Percentiles rank a stretch among this genome's conserved stretches.
phyloP scores from a whole-genome alignment of 83 land plant genomes.

The Diphasiastrum complanatum region DNA sequence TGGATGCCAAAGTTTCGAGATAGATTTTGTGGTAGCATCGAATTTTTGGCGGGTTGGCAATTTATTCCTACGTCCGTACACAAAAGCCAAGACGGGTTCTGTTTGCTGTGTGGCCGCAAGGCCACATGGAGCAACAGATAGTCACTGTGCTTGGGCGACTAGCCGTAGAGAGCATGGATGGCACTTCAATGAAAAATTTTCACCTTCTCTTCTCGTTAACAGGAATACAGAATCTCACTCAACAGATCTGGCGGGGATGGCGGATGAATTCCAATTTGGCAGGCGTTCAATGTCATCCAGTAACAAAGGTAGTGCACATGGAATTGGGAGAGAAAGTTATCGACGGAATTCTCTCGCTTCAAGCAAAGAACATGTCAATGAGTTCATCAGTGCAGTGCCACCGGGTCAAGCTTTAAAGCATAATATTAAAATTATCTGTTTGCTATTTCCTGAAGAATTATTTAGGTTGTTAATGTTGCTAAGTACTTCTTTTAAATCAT shows the following conservation, averaged over 20 bases:
- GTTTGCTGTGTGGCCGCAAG: conserved; percentile 95
- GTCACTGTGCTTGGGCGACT: conserved; percentile 45
- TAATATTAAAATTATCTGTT: too few species aligned
- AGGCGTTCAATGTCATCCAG: conserved; percentile 52
- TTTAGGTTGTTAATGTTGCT: too few species aligned
- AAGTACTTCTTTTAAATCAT: too few species aligned
- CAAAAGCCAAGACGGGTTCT: conserved; percentile 60
- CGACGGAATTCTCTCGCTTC: too few species aligned
- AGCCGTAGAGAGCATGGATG: conserved; percentile 42
- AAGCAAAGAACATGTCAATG: too few species aligned
- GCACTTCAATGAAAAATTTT: conserved; percentile 42
- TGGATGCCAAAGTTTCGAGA: too few species aligned
- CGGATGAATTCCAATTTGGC: conserved; percentile 30
- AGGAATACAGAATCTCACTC: conserved; percentile 40
- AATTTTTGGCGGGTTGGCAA: too few species aligned
- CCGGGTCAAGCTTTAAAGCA: too few species aligned
- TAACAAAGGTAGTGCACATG: conserved; percentile 50
- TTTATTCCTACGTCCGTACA: too few species aligned
- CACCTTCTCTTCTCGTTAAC: conserved; percentile 38
- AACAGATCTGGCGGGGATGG: conserved; percentile 34
- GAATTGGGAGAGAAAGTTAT: conserved; percentile 44
- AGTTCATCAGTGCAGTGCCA: too few species aligned
- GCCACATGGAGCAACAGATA: conserved; percentile 75
- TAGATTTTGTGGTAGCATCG: too few species aligned
- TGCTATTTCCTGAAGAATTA: too few species aligned